phyloP scores from a whole-genome alignment of 495 filamentous ascomycete species.

The Pyrenopolyporus hunteri region DNA sequence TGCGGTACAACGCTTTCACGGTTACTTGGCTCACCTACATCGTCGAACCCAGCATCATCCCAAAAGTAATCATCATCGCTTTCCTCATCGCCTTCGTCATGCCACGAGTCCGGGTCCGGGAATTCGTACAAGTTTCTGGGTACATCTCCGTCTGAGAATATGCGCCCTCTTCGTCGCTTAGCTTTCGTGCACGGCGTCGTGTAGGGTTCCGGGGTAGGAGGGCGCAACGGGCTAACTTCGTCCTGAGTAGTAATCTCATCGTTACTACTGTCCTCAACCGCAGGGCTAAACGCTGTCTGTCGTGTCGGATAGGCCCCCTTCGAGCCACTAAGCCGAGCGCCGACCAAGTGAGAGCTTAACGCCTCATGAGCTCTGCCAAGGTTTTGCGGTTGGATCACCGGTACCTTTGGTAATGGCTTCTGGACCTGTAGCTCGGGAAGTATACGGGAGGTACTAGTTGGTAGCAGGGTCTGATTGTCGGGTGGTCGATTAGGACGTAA shows the following conservation, averaged over 20 bases:
- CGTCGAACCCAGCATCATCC: slow-evolving; percentile 30
- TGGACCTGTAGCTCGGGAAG: background rate
- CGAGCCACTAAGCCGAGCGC: background rate
- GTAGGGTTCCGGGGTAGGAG: background rate
- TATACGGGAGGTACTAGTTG: background rate
- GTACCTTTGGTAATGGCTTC: background rate
- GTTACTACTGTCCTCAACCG: background rate
- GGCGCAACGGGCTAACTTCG: background rate
- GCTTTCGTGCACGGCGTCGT: background rate
- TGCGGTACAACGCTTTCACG: background rate
- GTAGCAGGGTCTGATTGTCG: background rate
- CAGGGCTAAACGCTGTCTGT: background rate
- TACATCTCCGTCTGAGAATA: background rate
- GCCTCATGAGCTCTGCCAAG: slow-evolving; percentile 16
- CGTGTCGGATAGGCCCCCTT: background rate
- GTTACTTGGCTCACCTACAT: background rate
- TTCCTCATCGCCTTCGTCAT: background rate
- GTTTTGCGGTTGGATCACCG: background rate
- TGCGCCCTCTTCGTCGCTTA: slow-evolving; percentile 25
- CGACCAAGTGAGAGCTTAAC: slow-evolving; percentile 15
- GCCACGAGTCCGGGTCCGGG: slow-evolving; percentile 19
- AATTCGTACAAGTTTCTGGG: slow-evolving; percentile 13
- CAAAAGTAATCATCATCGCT: slow-evolving; percentile 3
- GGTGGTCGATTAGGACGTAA: background rate
- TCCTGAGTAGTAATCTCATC: background rate